A percentile compares a stretch with the other conserved stretches of the same genome.
phyloP scores from a whole-genome alignment of 495 filamentous ascomycete genomes.

The Symbiotaphrina buchneri region DNA sequence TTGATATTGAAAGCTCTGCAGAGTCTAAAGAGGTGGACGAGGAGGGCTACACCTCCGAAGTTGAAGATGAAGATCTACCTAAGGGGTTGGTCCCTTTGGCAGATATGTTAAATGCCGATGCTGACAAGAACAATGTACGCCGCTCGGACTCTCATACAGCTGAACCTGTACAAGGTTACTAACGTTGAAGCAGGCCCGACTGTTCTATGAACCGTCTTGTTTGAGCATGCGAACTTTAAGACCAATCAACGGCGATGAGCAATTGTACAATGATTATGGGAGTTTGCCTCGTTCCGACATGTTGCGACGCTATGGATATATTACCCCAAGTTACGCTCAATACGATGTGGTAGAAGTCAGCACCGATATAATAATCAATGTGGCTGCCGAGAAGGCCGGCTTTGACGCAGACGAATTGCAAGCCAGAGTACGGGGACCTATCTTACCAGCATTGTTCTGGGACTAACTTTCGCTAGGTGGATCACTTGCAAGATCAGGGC shows the following conservation, averaged over 20 bases:
- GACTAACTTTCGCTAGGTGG: slow-evolving; percentile 15
- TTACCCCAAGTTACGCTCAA: slow-evolving; percentile 48
- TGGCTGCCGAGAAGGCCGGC: slow-evolving; percentile 18
- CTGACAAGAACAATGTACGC: slow-evolving; percentile 52
- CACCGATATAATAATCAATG: slow-evolving; percentile 26
- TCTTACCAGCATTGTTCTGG: slow-evolving; percentile 3
- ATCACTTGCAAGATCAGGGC: slow-evolving; percentile 24
- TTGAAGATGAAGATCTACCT: slow-evolving; percentile 31
- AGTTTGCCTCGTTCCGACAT: slow-evolving; percentile 63
- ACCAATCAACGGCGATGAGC: slow-evolving; percentile 42
- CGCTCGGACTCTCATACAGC: not conserved
- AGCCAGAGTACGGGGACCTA: slow-evolving; percentile 1
- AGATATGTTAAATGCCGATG: slow-evolving; percentile 83
- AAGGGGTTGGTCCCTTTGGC: slow-evolving; percentile 89
- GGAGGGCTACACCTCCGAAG: slow-evolving; percentile 40
- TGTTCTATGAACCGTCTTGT: slow-evolving; percentile 42
- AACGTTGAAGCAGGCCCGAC: slow-evolving; percentile 23
- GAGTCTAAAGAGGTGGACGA: slow-evolving; percentile 30
- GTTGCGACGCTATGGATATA: slow-evolving; percentile 73
- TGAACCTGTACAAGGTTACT: slow-evolving; percentile 12
- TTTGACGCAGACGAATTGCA: slow-evolving; percentile 12
- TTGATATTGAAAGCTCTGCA: slow-evolving; percentile 41
- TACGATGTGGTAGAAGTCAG: slow-evolving; percentile 72
- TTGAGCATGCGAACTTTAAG: slow-evolving; percentile 46
- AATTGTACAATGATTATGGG: slow-evolving; percentile 85